These are phyloP conservation scores for Rhizophlyctis rosea DNA, from an alignment of 192 early-diverging fungal genomes.

Conservation along the genomic window DNA sequence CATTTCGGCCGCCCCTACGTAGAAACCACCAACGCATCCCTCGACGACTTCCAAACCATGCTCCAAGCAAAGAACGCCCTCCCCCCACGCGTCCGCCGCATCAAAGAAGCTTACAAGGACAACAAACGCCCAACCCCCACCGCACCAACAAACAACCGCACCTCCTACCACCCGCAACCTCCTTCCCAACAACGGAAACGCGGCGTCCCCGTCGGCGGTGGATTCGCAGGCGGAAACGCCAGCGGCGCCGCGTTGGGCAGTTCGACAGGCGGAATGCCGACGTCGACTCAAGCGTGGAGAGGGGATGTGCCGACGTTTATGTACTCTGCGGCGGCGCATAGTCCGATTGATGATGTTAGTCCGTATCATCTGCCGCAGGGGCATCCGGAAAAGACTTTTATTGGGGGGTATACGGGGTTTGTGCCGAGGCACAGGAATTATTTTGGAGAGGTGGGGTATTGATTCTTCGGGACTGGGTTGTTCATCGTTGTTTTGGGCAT, in stretches of 20 bases:
- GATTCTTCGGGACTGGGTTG: not conserved
- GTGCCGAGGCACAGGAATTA: conserved; percentile 56
- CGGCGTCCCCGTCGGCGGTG: conserved; percentile 8
- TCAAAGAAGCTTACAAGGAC: conserved; percentile 20
- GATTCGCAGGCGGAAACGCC: conserved; percentile 17
- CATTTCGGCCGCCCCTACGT: conserved; percentile 57
- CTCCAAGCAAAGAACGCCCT: conserved; percentile 43
- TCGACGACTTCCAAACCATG: conserved; percentile 50
- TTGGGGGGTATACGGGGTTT: conserved; percentile 57
- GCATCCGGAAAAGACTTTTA: conserved; percentile 55
- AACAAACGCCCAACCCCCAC: not conserved
- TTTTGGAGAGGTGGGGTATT: conserved; percentile 53
- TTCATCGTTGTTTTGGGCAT: conserved; percentile 8
- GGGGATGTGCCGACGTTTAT: conserved; percentile 34
- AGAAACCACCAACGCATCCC: conserved; percentile 48
- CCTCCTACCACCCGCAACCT: not conserved
- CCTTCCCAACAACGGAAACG: not conserved
- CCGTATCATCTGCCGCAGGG: conserved; percentile 48
- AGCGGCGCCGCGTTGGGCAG: conserved; percentile 21
- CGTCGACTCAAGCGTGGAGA: not conserved
- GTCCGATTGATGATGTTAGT: conserved; percentile 42
- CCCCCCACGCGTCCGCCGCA: conserved; percentile 42
- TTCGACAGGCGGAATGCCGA: conserved; percentile 3
- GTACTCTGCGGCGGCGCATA: conserved; percentile 23
- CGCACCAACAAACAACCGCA: not conserved